Base-by-base conservation (phyloP, 176 grass and related monocot genomes). In the Oropetium thomaeum region DNA sequence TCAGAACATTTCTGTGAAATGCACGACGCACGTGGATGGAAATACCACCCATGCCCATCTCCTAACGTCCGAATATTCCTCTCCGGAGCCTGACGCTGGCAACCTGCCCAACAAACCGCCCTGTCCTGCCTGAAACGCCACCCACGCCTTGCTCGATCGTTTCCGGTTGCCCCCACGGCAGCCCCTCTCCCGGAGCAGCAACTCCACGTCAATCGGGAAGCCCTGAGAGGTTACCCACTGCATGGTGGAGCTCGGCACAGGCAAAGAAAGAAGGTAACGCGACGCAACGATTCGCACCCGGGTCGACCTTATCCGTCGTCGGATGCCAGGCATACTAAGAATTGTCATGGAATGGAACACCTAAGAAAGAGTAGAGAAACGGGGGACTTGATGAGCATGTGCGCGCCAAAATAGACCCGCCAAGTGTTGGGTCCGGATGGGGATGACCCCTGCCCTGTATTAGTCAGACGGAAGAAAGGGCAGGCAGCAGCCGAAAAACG, bases 241-340 rank as follows among this genome's bases (percentile, higher is more conserved):
- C 8, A 10, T 7, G 13, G 15, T 39, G 25, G 41, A 22, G 1
- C 20, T n/a, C 2, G 0, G 2, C 12, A 15, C 1, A 2, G 2
- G 74, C 58, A 37, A 42, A 37, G 82, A 65, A n/a, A 42, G 65
- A 40, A 4, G 38, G 49, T 47, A 38, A 38, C 80, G 33, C 51
- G 39, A 75, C 19, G 28, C 9, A 35, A 35, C 70, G 8, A 26
- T 30, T 16, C 11, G 31, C 28, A 10, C 43, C 38, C 39, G n/a
- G 57, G 42, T 32, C 34, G 30, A 39, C 39, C 69, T 51, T 74
- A 85, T 80, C 70, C 41, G 25, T 13, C 28, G 70, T 52, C 9
- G 19, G 51, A 55, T 55, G 10, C 52, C 23, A n/a, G n/a, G n/a
- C n/a, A n/a, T n/a, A n/a, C n/a, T n/a, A n/a, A n/a, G n/a, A n/a